Base-by-base conservation (phyloP, 805 yeast genomes). In the Kodamaea kaohsiungensis region DNA sequence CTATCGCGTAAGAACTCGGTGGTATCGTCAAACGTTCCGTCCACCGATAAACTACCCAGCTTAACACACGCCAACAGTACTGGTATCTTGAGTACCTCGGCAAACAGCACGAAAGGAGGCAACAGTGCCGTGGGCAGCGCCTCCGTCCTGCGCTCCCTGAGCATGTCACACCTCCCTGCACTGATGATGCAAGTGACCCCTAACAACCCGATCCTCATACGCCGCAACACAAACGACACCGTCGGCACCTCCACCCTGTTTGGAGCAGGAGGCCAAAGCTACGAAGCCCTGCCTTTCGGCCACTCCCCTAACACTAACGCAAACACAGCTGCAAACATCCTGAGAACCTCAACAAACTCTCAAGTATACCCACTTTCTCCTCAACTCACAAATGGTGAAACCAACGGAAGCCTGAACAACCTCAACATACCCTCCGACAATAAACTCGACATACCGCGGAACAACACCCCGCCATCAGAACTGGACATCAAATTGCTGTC, bases 111-210 rank as follows among this genome's bases (percentile, higher is more conserved):
- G 52, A 58, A 33, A 17, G 43, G 46, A 17, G 37, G 46, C 19
- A 10, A 51, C 49, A 33, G 46, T 39, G 45, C 42, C 49, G 25
- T 37, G 49, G 49, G 42, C 43, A 58, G 37, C 22, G 46, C 51
- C 30, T 10, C 38, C 37, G 33, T 48, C 7, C 43, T 48, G 39
- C 37, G 51, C 39, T 22, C 51, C 8, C 25, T 17, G 35, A 40
- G 46, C 27, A 25, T 22, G 27, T 35, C 51, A 8, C 75, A 72
- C 53, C 70, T 85, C 53, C 90, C 91, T 15, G 84, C 88, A 15
- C 83, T 89, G 39, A 85, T 88, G 91, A 74, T 81, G 37, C 85
- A 82, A 58, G 73, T 84, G 55, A 88, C 81, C 60, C 93, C 95
- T 16, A 87, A 83, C 61, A 84, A 85, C 52, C 92, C 95, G 2